phyloP scores from a whole-genome alignment of 164 flowering plant species.

The Vitis rotundifolia region DNA sequence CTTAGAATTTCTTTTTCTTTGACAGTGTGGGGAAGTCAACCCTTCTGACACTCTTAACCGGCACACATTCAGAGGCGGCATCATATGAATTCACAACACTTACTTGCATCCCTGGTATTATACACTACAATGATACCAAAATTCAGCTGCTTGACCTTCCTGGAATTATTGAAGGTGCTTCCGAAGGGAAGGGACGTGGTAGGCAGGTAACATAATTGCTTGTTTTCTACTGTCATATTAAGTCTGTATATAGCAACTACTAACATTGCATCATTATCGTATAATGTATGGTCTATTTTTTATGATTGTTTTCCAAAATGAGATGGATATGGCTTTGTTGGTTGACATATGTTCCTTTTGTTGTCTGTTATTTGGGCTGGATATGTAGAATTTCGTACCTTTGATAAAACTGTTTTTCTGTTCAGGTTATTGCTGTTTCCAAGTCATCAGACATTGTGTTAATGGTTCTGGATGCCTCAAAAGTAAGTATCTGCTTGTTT shows the following conservation, averaged over 20 bases:
- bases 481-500: conserved; percentile 43
- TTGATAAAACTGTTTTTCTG: conserved; percentile 12
- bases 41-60: conserved; percentile 87
- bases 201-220: conserved; percentile 70
- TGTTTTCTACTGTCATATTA: background rate
- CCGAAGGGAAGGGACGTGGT: conserved; percentile 99
- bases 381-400: background rate
- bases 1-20: conserved; percentile 6
- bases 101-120: conserved; percentile 98
- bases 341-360: background rate
- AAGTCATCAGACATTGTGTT: conserved; percentile 96
- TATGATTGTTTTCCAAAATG: background rate
- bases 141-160: conserved; percentile 99
- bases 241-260: background rate
- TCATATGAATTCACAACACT: conserved; percentile 99
- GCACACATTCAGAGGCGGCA: conserved; percentile 98
- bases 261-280: background rate
- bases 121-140: conserved; percentile 96
- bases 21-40: conserved; percentile 99
- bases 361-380: background rate
- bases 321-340: background rate
- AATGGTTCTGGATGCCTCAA: conserved; percentile 99
- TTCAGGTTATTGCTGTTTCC: conserved; percentile 98
- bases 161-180: conserved; percentile 99
- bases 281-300: background rate